Conservation (phyloP, 495 filamentous ascomycete species). For the Parachaetomium inaequale region DNA sequence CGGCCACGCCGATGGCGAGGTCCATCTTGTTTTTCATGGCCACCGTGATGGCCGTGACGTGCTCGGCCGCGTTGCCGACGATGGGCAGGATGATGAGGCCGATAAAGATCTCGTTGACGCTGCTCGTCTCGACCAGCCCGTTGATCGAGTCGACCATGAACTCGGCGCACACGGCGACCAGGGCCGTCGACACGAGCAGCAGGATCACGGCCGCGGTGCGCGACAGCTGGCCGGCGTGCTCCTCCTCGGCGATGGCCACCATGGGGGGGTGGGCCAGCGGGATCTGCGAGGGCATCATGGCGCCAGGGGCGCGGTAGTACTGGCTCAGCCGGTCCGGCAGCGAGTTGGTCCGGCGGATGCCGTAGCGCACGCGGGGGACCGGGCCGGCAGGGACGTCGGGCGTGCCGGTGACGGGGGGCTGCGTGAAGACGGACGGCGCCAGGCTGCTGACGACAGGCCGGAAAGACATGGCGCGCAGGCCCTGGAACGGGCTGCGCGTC, state of each 20-base stretch:
- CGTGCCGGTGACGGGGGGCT: conserved; percentile 25
- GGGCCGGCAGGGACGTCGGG: conserved; percentile 37
- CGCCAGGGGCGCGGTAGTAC: conserved; percentile 39
- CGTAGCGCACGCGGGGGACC: conserved; percentile 52
- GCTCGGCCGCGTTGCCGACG: conserved; percentile 83
- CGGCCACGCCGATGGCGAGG: conserved; percentile 75
- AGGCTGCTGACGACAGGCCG: conserved; percentile 44
- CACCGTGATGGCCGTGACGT: conserved; percentile 80
- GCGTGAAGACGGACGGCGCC: conserved; percentile 44
- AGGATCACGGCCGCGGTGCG: conserved; percentile 67
- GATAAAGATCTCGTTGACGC: conserved; percentile 69
- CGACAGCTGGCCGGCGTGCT: conserved; percentile 52
- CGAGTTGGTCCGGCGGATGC: conserved; percentile 73
- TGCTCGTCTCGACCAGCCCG: conserved; percentile 57
- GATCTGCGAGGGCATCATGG: conserved; percentile 43
- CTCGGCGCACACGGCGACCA: conserved; percentile 80
- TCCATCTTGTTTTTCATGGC: conserved; percentile 90
- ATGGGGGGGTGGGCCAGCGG: conserved; percentile 32
- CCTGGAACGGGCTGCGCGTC: conserved; percentile 37
- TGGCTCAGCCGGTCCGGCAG: conserved; percentile 68
- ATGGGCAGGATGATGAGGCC: conserved; percentile 84
- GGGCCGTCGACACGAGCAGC: conserved; percentile 67
- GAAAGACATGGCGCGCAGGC: conserved; percentile 40
- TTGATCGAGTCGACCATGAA: conserved; percentile 76
- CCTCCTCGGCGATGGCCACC: conserved; percentile 34